Evolutionary conservation across 1,284 basidiomycete genomes (phyloP), one percentile per base, ranked within the genome.

Genomic region (Cystobasidium slooffiae): DNA sequence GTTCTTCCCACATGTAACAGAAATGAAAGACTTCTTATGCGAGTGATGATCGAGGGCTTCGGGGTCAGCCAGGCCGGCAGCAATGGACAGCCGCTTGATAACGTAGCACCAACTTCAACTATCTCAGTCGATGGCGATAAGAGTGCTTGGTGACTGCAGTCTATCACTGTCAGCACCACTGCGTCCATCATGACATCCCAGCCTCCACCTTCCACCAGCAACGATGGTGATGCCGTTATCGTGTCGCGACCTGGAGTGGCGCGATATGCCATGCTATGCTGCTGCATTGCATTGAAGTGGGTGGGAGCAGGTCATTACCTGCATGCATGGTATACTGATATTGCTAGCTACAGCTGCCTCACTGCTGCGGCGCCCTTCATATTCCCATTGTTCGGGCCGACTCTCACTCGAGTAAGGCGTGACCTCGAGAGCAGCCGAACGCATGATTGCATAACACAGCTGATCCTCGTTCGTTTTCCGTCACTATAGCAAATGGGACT

Each of bases 331-430:
- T n/a, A 63, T 49, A 43, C 70, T 53, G 49, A 58, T 37, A 24
- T 20, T 52, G n/a, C 22, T 37, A 1, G 61, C 10, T 6, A 10
- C 46, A 78, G 78, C 74, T 79, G 78, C 49, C 46, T 78, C 24
- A 78, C 76, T 6, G 78, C 78, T 12, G 78, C 78, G 22, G 74
- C 75, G n/a, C 70, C 74, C 10, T 76, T 76, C 66, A 76, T 73
- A 41, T 78, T 79, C 52, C 76, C 77, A 0, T 72, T 80, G 10
- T 78, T 67, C 64, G 61, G 75, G 0, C 73, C 77, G 1, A 65
- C 70, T 0, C 61, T 80, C 49, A 70, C 73, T 6, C 53, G 61
- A 6, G 39, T 46, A 12, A 41, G 77, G 8, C 65, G 52, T n/a
- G 14, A 41, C 55, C 12, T n/a, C 73, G 76, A 41, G 66, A 69